Evolutionary conservation across 179 eudicot genomes (phyloP).

Genomic region (Beta macrorhiza): DNA sequence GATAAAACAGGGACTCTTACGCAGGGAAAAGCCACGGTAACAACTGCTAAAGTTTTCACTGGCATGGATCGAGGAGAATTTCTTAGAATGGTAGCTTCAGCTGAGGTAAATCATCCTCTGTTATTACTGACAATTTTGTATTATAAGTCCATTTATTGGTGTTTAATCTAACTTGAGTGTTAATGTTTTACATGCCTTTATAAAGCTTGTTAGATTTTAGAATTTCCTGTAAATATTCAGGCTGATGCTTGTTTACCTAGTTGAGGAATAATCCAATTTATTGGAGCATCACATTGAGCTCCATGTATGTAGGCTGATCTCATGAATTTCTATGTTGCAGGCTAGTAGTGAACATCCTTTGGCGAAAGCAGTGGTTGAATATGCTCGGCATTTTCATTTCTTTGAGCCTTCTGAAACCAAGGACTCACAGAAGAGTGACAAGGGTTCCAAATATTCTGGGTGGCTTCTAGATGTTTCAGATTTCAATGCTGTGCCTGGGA

Average conservation of each 20-base stretch:
- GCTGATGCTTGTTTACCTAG: background rate
- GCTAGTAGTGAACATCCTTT: constrained; percentile 96
- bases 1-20: constrained; percentile 97
- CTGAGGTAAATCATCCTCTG: constrained; percentile 57
- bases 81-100: constrained; percentile 92
- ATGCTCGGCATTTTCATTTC: constrained; percentile 90
- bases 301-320: constrained; percentile 8
- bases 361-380: constrained; percentile 82
- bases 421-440: constrained; percentile 37
- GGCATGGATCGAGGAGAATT: constrained; percentile 90
- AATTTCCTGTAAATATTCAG: background rate
- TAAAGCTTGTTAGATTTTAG: background rate
- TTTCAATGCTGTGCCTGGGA: constrained; percentile 82
- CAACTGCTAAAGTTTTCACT: constrained; percentile 65
- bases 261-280: background rate
- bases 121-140: background rate
- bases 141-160: background rate
- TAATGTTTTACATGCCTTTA: background rate
- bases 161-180: background rate
- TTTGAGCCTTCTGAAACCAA: constrained; percentile 55
- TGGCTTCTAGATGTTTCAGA: constrained; percentile 81
- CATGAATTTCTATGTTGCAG: constrained; percentile 36
- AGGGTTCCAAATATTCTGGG: constrained; percentile 46
- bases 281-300: background rate
- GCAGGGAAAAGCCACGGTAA: constrained; percentile 86